Evolutionary conservation across 257 asterid species (phyloP), one percentile per base, ranked within the genome.

Genomic region (Nemophila menziesii): DNA sequence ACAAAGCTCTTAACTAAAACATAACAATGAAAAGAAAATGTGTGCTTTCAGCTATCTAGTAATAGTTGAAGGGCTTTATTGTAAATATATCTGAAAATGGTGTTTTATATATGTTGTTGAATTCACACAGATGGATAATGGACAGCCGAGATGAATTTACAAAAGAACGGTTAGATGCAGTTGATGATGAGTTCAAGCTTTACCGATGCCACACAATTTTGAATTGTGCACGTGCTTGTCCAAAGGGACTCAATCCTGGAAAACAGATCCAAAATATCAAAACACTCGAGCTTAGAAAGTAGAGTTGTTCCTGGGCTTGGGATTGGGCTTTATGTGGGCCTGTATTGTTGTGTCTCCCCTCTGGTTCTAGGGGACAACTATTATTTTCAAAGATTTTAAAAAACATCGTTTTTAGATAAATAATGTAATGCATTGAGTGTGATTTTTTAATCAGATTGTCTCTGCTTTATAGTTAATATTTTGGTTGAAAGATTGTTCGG

Each of bases 111-210:
- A n/a, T 24, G 8, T 44, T 58, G 49, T 49, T 33, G 20, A 34
- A 51, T 68, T n/a, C n/a, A n/a, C n/a, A 71, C 74, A 86, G 96
- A 67, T 86, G 96, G 96, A 86, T 86, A 56, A 86, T 86, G 96
- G 94, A 86, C 55, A 86, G 94, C 57, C 94, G 96, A 18, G 96
- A 86, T 58, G 96, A 86, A 58, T 82, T 70, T 63, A 86, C 94
- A 16, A 67, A 74, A 67, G 96, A 86, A 68, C 86, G 96, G 0
- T 75, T 86, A 29, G 94, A 86, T 23, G 93, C 96, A 9, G 55
- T 86, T 29, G 74, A 82, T 14, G 74, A 86, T 1, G 97, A 86
- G 65, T 82, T 63, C 77, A 86, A 86, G 79, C 86, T 86, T 50
- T 86, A 86, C 51, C 79, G 93, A 9, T 82, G 96, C 73, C 94